Evolutionary conservation across 495 filamentous ascomycete species (phyloP).

Genomic region (Lasiosphaeris hirsuta): DNA sequence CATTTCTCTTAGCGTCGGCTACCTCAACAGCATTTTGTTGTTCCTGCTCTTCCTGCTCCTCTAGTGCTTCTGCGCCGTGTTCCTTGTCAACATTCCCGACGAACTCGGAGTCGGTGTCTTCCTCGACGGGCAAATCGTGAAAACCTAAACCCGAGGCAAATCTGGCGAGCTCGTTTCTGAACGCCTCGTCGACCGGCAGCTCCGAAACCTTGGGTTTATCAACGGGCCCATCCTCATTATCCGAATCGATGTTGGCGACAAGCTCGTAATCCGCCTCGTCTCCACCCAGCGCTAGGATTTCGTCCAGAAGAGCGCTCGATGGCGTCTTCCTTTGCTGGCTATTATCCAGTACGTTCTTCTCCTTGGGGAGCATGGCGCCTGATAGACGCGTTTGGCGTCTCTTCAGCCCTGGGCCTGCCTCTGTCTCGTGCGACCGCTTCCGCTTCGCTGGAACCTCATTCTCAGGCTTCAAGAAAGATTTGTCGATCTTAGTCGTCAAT

Average conservation of each 20-base stretch:
- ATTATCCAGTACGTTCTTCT: slow-evolving; percentile 4
- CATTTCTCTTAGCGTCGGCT: slow-evolving; percentile 15
- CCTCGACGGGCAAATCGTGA: slow-evolving; percentile 34
- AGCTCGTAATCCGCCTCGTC: slow-evolving; percentile 71
- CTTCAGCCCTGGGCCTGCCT: slow-evolving; percentile 44
- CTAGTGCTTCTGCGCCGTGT: slow-evolving; percentile 20
- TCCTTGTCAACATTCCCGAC: slow-evolving; percentile 29
- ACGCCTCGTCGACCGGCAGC: slow-evolving; percentile 30
- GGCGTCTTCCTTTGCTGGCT: slow-evolving; percentile 23
- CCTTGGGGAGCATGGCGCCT: slow-evolving; percentile 26
- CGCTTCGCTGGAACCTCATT: slow-evolving; percentile 38
- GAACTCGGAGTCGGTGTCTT: slow-evolving; percentile 30
- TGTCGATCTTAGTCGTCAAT: slow-evolving; percentile 64
- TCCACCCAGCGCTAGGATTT: slow-evolving; percentile 74
- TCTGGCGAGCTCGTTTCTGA: slow-evolving; percentile 41
- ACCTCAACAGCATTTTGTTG: slow-evolving; percentile 23
- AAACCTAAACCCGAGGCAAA: slow-evolving; percentile 48
- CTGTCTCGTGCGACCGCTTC: slow-evolving; percentile 38
- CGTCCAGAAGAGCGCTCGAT: slow-evolving; percentile 51
- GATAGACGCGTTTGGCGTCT: slow-evolving; percentile 40
- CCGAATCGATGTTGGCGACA: slow-evolving; percentile 59
- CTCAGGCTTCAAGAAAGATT: slow-evolving; percentile 32
- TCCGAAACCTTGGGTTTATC: slow-evolving; percentile 27
- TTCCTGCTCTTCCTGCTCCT: slow-evolving; percentile 27
- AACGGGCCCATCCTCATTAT: slow-evolving; percentile 52